Percentiles rank a stretch among this genome's conserved stretches.
phyloP scores from a whole-genome alignment of 2,329 filamentous ascomycete genomes.

The Fonsecaea multimorphosa region DNA sequence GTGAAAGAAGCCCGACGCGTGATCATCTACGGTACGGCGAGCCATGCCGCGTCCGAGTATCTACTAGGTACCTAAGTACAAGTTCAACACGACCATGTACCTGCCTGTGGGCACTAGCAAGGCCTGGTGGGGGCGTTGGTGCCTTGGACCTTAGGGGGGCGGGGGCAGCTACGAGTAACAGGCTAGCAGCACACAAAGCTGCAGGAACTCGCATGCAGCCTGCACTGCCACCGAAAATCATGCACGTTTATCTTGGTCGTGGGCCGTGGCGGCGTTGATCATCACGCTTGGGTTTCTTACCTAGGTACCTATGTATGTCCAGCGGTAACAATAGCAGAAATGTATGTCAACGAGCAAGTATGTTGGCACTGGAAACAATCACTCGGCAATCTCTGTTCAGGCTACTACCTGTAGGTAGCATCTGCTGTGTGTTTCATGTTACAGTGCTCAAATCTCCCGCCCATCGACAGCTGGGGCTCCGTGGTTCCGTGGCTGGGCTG shows the following conservation, averaged over 20 bases:
- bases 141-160: too few relatives aligned
- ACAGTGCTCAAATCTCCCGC: not conserved
- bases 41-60: too few relatives aligned
- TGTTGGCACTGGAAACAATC: not conserved
- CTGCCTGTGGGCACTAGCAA: too few relatives aligned
- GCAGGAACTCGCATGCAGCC: not conserved
- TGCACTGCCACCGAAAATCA: not conserved
- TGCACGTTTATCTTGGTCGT: not conserved
- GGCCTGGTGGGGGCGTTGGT: not conserved
- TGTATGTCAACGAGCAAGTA: too few relatives aligned
- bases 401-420: not conserved
- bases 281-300: not conserved
- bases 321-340: too few relatives aligned
- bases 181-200: not conserved
- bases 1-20: too few relatives aligned
- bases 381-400: not conserved
- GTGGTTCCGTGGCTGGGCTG: not conserved
- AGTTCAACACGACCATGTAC: too few relatives aligned
- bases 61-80: too few relatives aligned
- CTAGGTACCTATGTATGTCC: too few relatives aligned
- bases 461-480: not conserved
- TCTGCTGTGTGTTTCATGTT: not conserved
- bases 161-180: too few relatives aligned
- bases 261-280: not conserved
- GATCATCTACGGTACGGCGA: too few relatives aligned